Evolutionary conservation across 352 stramenopile species (phyloP).

Genomic region (Pythium diclinum): DNA sequence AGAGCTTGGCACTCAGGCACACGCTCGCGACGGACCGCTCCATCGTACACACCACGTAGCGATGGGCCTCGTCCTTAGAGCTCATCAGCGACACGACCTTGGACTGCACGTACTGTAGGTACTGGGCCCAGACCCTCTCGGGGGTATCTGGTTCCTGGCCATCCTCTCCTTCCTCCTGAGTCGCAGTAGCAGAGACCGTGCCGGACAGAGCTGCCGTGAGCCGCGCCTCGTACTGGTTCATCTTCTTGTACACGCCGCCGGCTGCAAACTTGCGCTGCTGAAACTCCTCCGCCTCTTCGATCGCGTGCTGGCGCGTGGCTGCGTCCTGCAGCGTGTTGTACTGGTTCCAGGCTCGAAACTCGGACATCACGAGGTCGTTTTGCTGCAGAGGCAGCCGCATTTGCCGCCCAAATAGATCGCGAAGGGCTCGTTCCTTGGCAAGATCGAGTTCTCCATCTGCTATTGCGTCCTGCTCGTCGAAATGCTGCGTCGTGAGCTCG

Average conservation of each 20-base stretch:
- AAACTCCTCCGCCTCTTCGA: constrained; percentile 31
- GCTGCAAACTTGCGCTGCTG: constrained; percentile 44
- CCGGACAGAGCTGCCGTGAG: constrained; percentile 19
- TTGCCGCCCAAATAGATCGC: constrained; percentile 48
- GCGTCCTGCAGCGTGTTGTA: constrained; percentile 51
- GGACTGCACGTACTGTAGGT: constrained; percentile 63
- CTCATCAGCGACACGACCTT: constrained; percentile 35
- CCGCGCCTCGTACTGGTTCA: constrained; percentile 49
- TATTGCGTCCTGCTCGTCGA: constrained; percentile 23
- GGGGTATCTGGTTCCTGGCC: constrained; percentile 3
- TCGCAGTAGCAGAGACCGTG: constrained; percentile 9
- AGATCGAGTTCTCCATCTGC: not conserved
- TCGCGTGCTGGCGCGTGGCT: constrained; percentile 8
- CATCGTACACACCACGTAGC: constrained; percentile 45
- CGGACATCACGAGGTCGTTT: constrained; percentile 72
- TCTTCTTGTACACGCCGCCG: constrained; percentile 49
- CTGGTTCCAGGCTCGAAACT: constrained; percentile 65
- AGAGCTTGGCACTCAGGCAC: constrained; percentile 58
- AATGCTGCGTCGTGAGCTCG: constrained; percentile 36
- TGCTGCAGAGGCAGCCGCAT: constrained; percentile 62
- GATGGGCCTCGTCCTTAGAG: constrained; percentile 4
- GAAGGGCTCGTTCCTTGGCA: constrained; percentile 39
- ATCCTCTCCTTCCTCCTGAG: constrained; percentile 23
- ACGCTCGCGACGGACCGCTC: constrained; percentile 52
- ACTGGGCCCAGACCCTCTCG: constrained; percentile 44